Evolutionary conservation across 108 stramenopile species (phyloP).

Genomic region (Mediolabrus comicus): DNA sequence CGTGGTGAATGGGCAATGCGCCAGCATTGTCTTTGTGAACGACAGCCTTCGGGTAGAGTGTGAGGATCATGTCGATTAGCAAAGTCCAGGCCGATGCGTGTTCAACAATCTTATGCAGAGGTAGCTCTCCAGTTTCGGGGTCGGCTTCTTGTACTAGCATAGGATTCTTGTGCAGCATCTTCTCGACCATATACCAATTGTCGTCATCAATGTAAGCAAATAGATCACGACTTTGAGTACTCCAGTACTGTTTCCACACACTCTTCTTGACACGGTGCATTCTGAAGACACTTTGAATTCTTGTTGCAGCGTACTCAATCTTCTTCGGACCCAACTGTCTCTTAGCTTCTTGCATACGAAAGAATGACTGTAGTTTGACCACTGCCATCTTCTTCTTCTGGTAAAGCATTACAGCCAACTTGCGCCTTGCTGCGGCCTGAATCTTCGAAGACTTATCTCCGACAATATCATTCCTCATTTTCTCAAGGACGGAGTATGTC

Average conservation of each 20-base stretch:
- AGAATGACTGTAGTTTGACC: slow-evolving; percentile 31
- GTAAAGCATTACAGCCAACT: slow-evolving; percentile 19
- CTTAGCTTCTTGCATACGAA: slow-evolving; percentile 25
- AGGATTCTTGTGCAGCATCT: slow-evolving; percentile 85
- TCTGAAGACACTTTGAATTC: slow-evolving; percentile 73
- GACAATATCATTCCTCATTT: slow-evolving; percentile 26
- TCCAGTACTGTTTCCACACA: slow-evolving; percentile 43
- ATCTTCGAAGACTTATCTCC: slow-evolving; percentile 41
- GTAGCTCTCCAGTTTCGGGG: slow-evolving; percentile 68
- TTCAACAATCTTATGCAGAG: slow-evolving; percentile 84
- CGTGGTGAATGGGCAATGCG: slow-evolving; percentile 88
- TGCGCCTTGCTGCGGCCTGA: slow-evolving; percentile 40
- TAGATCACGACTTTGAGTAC: slow-evolving; percentile 34
- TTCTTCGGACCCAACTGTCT: slow-evolving; percentile 24
- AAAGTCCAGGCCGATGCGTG: slow-evolving; percentile 80
- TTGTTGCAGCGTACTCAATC: slow-evolving; percentile 54
- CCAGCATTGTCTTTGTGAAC: slow-evolving; percentile 85
- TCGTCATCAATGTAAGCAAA: slow-evolving; percentile 61
- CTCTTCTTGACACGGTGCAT: slow-evolving; percentile 44
- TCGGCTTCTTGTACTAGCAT: slow-evolving; percentile 79
- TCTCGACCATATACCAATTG: slow-evolving; percentile 89
- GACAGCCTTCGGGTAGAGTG: slow-evolving; percentile 84
- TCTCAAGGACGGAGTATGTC: slow-evolving; percentile 26
- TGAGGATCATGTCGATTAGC: slow-evolving; percentile 85
- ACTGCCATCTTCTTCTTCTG: slow-evolving; percentile 16